phyloP scores from a whole-genome alignment of 139 green algal genomes.

The Chlamydomonas sphaeroides region DNA sequence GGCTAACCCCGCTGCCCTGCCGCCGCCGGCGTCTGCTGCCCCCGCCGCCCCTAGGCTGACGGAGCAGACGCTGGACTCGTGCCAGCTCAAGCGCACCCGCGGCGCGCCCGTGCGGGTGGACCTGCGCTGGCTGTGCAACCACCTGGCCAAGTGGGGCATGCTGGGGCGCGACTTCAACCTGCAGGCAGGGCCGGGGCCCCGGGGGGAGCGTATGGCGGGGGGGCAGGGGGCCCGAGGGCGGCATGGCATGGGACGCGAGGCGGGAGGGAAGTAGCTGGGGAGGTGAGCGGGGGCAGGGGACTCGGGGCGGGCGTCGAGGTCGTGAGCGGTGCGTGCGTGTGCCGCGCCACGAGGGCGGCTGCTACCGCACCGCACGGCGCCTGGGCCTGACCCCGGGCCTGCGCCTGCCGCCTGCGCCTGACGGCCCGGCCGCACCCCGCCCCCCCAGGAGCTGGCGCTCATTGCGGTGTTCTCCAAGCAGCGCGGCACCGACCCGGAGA shows the following conservation, averaged over 20 bases:
- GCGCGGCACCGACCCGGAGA: constrained; percentile 44
- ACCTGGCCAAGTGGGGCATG: constrained; percentile 76
- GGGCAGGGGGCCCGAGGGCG: not conserved
- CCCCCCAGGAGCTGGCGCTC: constrained; percentile 59
- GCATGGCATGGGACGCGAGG: no score
- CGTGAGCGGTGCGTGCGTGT: no score
- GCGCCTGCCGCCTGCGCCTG: not conserved
- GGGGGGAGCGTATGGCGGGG: not conserved
- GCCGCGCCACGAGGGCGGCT: no score
- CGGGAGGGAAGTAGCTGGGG: no score
- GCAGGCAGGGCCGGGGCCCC: constrained; percentile 13
- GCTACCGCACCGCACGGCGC: no score
- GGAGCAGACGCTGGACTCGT: constrained; percentile 79
- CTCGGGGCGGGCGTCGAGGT: no score
- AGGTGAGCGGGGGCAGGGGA: no score
- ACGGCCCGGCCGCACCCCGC: not conserved
- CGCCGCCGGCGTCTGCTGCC: no score
- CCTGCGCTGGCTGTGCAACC: constrained; percentile 70
- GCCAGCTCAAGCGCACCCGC: constrained; percentile 76
- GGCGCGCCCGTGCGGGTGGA: constrained; percentile 63
- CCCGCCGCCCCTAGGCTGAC: constrained; percentile 57
- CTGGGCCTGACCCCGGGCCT: no score
- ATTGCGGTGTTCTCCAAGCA: constrained; percentile 81
- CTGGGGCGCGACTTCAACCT: constrained; percentile 76
- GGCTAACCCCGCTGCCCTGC: no score